Base-by-base conservation (phyloP, 164 flowering plant genomes). In the Stephania cephalantha region DNA sequence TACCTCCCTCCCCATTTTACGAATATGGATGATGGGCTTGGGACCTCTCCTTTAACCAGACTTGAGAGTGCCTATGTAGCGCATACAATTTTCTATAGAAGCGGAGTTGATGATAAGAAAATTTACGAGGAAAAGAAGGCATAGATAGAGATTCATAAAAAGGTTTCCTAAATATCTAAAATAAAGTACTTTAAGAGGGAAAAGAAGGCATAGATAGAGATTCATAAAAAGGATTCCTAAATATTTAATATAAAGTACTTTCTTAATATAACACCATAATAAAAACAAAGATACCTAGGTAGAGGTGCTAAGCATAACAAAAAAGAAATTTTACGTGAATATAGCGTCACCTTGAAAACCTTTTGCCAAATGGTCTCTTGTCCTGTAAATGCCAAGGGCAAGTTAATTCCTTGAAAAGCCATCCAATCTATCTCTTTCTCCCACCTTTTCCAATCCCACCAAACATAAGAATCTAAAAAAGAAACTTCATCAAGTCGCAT, bases 361-460 rank as follows among this genome's bases (percentile, higher is more conserved):
- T 90, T 93, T 78, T 90, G 93, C 98, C 99, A 95, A 69, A 95
- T 89, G 69, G 94, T 70, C 89, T 95, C 98, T 81, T 93, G 99
- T 20, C 96, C 99, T 6, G 91, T 95, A 81, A 93, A 93, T 81
- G 98, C 98, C 80, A 93, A 81, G 76, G 98, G 99, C 76, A 95
- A 83, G 83, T 93, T 95, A 79, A 95, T 75, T 68, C 99, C 99
- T 80, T 95, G 97, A 78, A 95, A 93, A 77, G 96, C 98, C 98
- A 93, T 95, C 99, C 99, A 95, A 81, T 95, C 99, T 71, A 93
- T 86, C 86, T 95, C 99, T 83, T 88, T 95, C 81, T 93, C 96
- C 99, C 99, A 95, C 85, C 92, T 87, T 80, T 88, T 82, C 99
- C 99, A 95, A 70, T 91, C 94, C 99, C 99, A 95, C 99, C 98